These are phyloP conservation scores for Solanum virginianum DNA, from an alignment of 257 asterid species.

Conservation along the genomic window DNA sequence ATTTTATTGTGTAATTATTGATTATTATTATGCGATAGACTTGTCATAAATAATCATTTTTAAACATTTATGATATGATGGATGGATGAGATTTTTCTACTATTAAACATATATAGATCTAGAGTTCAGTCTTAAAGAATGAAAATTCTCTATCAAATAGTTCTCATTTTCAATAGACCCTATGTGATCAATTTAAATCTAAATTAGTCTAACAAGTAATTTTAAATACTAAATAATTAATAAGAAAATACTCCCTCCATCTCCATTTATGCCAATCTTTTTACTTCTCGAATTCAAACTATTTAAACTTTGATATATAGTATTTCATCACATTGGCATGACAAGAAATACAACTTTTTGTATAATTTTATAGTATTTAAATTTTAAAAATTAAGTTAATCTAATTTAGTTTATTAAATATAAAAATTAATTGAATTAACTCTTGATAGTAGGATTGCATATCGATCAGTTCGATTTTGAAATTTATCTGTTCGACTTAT, in stretches of 20 bases:
- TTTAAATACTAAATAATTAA: not conserved
- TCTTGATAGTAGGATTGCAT: not conserved
- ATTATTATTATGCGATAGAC: not conserved
- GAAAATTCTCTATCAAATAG: not conserved
- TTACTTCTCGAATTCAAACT: not conserved
- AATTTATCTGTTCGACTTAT: too few relatives aligned
- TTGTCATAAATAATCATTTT: not conserved
- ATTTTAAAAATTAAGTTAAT: not conserved
- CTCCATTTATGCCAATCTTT: not conserved
- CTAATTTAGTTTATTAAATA: not conserved
- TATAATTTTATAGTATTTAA: not conserved
- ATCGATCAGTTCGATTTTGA: too few relatives aligned
- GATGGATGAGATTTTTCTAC: not conserved
- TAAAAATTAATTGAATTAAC: not conserved
- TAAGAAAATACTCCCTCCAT: not conserved
- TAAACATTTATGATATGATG: not conserved
- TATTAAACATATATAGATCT: not conserved
- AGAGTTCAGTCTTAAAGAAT: not conserved
- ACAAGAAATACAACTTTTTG: not conserved
- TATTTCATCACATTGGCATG: not conserved
- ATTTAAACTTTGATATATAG: not conserved
- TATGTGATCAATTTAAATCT: not conserved
- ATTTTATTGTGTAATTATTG: too few relatives aligned
- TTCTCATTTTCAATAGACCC: not conserved
- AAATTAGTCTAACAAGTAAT: not conserved